Conservation (phyloP, 2,329 filamentous ascomycete genomes). For the Talaromyces sp. region DNA sequence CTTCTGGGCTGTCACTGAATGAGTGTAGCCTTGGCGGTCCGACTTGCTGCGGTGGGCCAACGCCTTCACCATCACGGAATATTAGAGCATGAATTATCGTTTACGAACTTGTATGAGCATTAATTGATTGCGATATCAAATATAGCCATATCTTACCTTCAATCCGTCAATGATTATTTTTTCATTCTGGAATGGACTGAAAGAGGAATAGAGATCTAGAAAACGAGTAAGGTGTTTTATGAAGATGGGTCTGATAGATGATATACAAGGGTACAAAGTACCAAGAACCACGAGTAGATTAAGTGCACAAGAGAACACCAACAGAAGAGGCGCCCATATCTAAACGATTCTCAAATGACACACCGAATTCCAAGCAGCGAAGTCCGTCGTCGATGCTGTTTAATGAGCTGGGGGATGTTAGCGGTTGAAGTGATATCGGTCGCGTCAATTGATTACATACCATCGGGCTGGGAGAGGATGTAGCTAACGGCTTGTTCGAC, state of each 20-base stretch:
- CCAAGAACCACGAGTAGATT: slow-evolving; percentile 34
- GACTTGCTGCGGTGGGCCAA: not conserved
- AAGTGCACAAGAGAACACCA: slow-evolving; percentile 35
- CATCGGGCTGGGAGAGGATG: slow-evolving; percentile 88
- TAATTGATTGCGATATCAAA: too few species aligned
- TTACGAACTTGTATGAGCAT: too few species aligned
- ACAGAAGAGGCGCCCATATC: slow-evolving; percentile 30
- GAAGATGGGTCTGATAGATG: slow-evolving; percentile 29
- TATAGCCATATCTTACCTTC: not conserved
- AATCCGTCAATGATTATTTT: not conserved
- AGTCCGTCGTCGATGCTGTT: slow-evolving; percentile 29
- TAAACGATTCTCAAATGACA: slow-evolving; percentile 25
- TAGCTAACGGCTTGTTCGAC: slow-evolving; percentile 94
- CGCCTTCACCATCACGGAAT: too few species aligned
- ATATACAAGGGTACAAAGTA: slow-evolving; percentile 43
- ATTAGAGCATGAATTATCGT: too few species aligned
- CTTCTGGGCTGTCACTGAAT: not conserved
- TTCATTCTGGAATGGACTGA: not conserved
- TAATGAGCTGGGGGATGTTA: slow-evolving; percentile 33
- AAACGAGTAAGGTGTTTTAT: slow-evolving; percentile 7
- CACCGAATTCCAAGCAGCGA: slow-evolving; percentile 32
- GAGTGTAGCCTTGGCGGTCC: slow-evolving; percentile 8
- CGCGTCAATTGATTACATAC: slow-evolving; percentile 52
- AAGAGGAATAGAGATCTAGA: not conserved
- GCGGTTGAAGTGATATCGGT: not conserved